Base-by-base conservation (phyloP, 345 rosid species). In the Mangifera indica region DNA sequence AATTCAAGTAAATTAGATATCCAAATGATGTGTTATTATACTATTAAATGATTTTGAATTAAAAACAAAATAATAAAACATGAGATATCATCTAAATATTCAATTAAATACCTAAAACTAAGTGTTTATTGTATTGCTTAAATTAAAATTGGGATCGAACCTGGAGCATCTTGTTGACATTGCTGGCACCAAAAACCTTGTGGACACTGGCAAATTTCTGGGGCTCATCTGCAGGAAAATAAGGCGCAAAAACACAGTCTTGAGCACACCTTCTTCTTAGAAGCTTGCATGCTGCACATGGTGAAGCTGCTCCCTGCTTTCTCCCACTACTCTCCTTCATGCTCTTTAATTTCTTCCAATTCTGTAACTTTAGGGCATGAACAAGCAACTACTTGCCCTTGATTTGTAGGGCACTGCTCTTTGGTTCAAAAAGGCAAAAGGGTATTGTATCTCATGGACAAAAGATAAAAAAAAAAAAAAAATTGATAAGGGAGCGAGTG, bases 91-190 rank as follows among this genome's bases (percentile, higher is more conserved):
- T n/a, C n/a, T n/a, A n/a, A n/a, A n/a, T n/a, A n/a, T n/a, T n/a
- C n/a, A n/a, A n/a, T n/a, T n/a, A n/a, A n/a, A n/a, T n/a, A n/a
- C n/a, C n/a, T n/a, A n/a, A n/a, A n/a, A n/a, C n/a, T n/a, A n/a
- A n/a, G n/a, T n/a, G n/a, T n/a, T n/a, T n/a, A n/a, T n/a, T n/a
- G n/a, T n/a, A n/a, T n/a, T n/a, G n/a, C n/a, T n/a, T n/a, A n/a
- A n/a, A n/a, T 29, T 37, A 10, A 18, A 14, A 56, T 21, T 20
- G 10, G 54, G 1, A 11, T 0, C 15, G 15, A 40, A 84, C 98
- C 98, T 93, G 98, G 69, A 91, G 84, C 98, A 93, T 93, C 85
- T 93, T 93, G 87, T 84, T 89, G 83, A 93, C 93, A 82, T 93
- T 91, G 80, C 97, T 93, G 58, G 98, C 97, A 10, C 97, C 97